These are phyloP conservation scores for Lunasporangiospora selenospora DNA, from an alignment of 192 early-diverging fungal species.

Conservation along the genomic window DNA sequence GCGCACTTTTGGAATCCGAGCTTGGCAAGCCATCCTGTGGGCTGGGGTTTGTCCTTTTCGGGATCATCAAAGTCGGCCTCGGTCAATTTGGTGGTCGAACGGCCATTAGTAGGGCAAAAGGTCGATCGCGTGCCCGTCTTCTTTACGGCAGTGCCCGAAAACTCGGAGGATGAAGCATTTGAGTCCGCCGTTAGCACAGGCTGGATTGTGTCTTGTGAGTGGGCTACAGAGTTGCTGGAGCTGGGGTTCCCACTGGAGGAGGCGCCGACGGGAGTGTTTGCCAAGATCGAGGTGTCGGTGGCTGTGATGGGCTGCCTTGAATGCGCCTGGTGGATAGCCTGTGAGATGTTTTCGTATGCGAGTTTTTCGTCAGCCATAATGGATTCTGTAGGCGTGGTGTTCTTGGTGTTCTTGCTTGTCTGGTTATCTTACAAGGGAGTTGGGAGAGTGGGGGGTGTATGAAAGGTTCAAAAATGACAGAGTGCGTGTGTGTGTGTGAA, in stretches of 20 bases:
- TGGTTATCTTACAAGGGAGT: too few species aligned
- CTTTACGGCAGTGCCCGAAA: not conserved
- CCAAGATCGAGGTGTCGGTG: conserved; percentile 8
- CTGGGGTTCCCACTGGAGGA: not conserved
- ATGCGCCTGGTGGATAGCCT: not conserved
- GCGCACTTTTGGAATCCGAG: conserved; percentile 23
- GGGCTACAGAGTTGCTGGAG: not conserved
- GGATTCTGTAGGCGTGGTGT: too few species aligned
- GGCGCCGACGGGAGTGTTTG: not conserved
- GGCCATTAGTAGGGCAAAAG: conserved; percentile 26
- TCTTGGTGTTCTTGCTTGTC: too few species aligned
- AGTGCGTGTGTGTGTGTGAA: too few species aligned
- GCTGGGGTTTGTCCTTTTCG: conserved; percentile 1
- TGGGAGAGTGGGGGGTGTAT: too few species aligned
- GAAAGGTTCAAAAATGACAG: too few species aligned
- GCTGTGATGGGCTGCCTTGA: conserved; percentile 4
- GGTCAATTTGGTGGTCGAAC: conserved; percentile 12
- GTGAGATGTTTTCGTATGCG: not conserved
- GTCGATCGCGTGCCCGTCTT: conserved; percentile 48
- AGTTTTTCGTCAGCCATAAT: conserved; percentile 16
- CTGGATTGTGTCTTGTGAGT: not conserved
- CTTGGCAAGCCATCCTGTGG: conserved; percentile 22
- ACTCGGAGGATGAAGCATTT: conserved; percentile 12
- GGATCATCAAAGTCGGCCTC: conserved; percentile 20
- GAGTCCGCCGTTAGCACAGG: not conserved